Conservation (phyloP, 306 rosid species). For the Cicer cuneatum region DNA sequence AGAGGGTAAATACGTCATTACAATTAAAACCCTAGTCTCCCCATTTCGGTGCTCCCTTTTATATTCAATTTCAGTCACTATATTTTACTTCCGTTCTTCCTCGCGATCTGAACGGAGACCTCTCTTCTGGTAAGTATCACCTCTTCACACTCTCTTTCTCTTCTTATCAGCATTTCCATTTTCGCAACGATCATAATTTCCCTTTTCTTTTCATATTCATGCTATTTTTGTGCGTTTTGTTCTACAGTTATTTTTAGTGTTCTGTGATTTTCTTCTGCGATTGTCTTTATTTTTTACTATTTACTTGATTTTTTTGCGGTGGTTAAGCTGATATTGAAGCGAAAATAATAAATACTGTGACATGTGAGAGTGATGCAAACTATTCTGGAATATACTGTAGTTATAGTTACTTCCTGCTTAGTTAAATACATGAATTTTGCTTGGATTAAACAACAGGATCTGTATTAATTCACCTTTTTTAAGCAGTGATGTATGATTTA, state of each 20-base stretch:
- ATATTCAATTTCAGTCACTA: conserved; percentile 17
- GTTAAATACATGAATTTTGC: conserved; percentile 11
- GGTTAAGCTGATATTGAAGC: background rate
- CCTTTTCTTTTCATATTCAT: background rate
- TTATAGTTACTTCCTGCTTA: conserved; percentile 1
- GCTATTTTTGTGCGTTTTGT: background rate
- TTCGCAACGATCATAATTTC: background rate
- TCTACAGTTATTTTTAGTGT: background rate
- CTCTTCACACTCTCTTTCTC: background rate
- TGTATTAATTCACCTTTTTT: background rate
- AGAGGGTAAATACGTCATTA: conserved; percentile 40
- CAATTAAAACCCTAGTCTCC: conserved; percentile 32
- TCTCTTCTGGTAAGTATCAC: conserved; percentile 50
- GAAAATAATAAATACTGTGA: background rate
- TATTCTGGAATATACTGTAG: background rate
- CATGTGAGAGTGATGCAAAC: background rate
- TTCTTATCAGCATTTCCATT: background rate
- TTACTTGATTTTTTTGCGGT: conserved; percentile 7
- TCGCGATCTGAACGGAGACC: conserved; percentile 28
- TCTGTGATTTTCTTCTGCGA: conserved; percentile 1
- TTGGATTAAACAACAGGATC: background rate
- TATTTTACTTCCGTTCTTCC: background rate
- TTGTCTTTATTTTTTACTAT: background rate
- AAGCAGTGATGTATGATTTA: background rate
- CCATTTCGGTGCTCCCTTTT: conserved; percentile 39